Percentiles rank a stretch among this genome's conserved stretches.
Evolutionary conservation across 495 filamentous ascomycete species (phyloP).

Genomic region (Immersiella caudata): DNA sequence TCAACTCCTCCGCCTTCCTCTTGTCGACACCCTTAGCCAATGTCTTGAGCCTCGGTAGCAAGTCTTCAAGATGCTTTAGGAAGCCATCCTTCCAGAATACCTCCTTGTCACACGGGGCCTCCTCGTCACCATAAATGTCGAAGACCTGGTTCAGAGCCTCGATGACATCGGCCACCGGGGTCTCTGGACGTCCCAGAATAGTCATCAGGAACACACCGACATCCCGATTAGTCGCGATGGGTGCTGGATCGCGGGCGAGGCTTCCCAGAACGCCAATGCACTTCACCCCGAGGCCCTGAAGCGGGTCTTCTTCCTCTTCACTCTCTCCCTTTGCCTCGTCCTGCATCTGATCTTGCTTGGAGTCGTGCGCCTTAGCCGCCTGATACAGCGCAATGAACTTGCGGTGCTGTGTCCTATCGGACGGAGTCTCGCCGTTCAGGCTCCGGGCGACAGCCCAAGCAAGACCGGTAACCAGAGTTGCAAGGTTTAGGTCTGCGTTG

Average conservation of each 20-base stretch:
- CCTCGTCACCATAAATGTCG: conserved; percentile 64
- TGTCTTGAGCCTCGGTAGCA: conserved; percentile 51
- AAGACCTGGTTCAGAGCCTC: conserved; percentile 64
- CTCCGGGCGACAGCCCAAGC: conserved; percentile 63
- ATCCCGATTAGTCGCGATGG: conserved; percentile 52
- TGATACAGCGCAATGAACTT: conserved; percentile 65
- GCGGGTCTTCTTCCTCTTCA: conserved; percentile 49
- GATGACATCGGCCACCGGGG: conserved; percentile 52
- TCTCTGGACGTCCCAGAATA: conserved; percentile 46
- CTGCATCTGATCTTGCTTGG: conserved; percentile 3
- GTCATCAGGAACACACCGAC: conserved; percentile 63
- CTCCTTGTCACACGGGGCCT: conserved; percentile 54
- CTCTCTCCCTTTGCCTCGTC: conserved; percentile 29
- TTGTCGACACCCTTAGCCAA: conserved; percentile 61
- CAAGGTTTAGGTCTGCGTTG: conserved; percentile 61
- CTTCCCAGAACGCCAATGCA: conserved; percentile 64
- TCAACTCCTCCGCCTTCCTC: conserved; percentile 53
- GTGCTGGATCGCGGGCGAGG: conserved; percentile 52
- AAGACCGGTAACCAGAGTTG: conserved; percentile 59
- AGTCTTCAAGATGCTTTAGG: conserved; percentile 57
- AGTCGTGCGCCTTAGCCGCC: conserved; percentile 45
- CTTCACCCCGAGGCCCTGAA: conserved; percentile 59
- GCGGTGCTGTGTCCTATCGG: conserved; percentile 51
- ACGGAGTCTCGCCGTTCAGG: conserved; percentile 49
- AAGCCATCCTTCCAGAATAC: conserved; percentile 65